Evolutionary conservation across 2,329 filamentous ascomycete species (phyloP).

Genomic region (Cordyceps pruinosa): DNA sequence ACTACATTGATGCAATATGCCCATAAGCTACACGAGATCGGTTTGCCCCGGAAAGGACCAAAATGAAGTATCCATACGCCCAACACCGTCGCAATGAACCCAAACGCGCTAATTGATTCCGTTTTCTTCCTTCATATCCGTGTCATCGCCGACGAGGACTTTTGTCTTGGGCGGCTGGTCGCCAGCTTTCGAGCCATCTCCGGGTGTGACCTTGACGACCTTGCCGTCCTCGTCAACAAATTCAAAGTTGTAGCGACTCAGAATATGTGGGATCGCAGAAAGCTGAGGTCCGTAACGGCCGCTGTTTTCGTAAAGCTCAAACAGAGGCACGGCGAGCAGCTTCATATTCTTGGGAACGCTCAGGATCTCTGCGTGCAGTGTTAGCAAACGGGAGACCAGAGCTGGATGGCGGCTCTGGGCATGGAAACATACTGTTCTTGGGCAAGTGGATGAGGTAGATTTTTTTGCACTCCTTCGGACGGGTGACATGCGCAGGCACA

Average conservation of each 20-base stretch:
- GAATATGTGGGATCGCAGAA: slow-evolving; percentile 88
- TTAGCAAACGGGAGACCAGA: slow-evolving; percentile 5
- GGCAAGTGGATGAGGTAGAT: slow-evolving; percentile 95
- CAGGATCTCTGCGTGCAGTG: slow-evolving; percentile 62
- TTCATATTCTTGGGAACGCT: slow-evolving; percentile 99
- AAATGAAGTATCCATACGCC: slow-evolving; percentile 21
- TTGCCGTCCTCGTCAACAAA: slow-evolving; percentile 92
- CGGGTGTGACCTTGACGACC: slow-evolving; percentile 77
- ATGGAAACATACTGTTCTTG: slow-evolving; percentile 64
- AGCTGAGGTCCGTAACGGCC: slow-evolving; percentile 91
- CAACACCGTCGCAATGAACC: slow-evolving; percentile 29
- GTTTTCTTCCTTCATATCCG: slow-evolving; percentile 52
- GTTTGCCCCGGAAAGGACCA: background rate
- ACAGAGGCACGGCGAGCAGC: slow-evolving; percentile 88
- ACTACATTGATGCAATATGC: background rate
- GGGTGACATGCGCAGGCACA: slow-evolving; percentile 88
- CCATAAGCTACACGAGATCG: background rate
- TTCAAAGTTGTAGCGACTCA: slow-evolving; percentile 95
- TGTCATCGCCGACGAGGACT: slow-evolving; percentile 57
- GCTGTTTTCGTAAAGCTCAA: slow-evolving; percentile 97
- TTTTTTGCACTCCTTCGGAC: slow-evolving; percentile 99
- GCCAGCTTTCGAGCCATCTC: slow-evolving; percentile 47
- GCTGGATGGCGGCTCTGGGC: background rate
- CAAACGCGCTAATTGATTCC: slow-evolving; percentile 26
- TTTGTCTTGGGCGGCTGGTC: slow-evolving; percentile 57